A percentile compares a stretch with the other conserved stretches of the same genome.
These are phyloP conservation scores for Cairneyella variabilis DNA, from an alignment of 495 filamentous ascomycete species.

Conservation along the genomic window DNA sequence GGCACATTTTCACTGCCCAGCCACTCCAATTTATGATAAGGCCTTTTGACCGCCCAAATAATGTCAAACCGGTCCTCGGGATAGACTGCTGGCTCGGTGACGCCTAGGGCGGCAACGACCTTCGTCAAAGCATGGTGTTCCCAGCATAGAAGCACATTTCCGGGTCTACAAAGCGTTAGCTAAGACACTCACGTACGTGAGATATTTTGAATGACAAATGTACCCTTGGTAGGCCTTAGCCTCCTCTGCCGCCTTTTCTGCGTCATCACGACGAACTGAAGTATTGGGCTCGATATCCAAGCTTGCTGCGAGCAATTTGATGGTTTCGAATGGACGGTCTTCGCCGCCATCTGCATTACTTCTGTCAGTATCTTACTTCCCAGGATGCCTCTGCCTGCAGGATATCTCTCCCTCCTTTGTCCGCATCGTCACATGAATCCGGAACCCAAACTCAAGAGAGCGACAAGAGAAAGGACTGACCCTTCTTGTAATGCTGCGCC, in stretches of 20 bases:
- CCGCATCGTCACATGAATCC: too few species aligned
- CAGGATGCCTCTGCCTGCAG: too few species aligned
- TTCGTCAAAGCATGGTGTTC: slow-evolving; percentile 36
- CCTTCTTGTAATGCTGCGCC: slow-evolving; percentile 43
- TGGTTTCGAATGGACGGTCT: slow-evolving; percentile 47
- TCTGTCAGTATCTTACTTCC: slow-evolving; percentile 1
- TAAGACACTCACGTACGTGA: neutral
- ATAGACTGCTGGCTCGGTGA: slow-evolving; percentile 28
- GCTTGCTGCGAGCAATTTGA: slow-evolving; percentile 45
- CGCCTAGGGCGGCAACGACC: slow-evolving; percentile 31
- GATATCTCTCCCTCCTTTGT: neutral
- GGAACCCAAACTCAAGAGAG: neutral
- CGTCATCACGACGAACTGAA: slow-evolving; percentile 42
- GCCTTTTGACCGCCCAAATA: slow-evolving; percentile 39
- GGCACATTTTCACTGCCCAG: slow-evolving; percentile 34
- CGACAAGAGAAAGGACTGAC: slow-evolving; percentile 22
- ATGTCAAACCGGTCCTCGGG: slow-evolving; percentile 33
- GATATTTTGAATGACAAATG: neutral
- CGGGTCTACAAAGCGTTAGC: slow-evolving; percentile 14
- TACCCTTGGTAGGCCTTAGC: slow-evolving; percentile 39
- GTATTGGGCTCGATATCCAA: slow-evolving; percentile 48
- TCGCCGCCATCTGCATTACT: slow-evolving; percentile 40
- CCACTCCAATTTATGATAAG: slow-evolving; percentile 32
- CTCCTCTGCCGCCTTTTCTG: slow-evolving; percentile 39
- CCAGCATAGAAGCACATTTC: slow-evolving; percentile 58